phyloP scores from a whole-genome alignment of 352 stramenopile species.

The Phytophthora pluvialis region DNA sequence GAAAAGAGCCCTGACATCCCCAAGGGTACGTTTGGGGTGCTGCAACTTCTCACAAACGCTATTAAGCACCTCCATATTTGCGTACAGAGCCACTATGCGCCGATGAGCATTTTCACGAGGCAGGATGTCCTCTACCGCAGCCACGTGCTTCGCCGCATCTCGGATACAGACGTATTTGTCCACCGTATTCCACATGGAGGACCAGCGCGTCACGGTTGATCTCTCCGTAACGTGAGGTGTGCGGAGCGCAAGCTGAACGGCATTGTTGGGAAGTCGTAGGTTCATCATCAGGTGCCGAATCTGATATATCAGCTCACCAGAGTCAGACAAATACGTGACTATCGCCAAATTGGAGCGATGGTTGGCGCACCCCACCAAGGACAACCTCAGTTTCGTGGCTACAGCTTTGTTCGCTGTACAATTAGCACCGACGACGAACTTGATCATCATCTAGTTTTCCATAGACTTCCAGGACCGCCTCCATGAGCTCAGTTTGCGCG shows the following conservation, averaged over 20 bases:
- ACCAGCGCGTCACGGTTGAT: background rate
- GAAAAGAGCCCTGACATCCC: conserved; percentile 5
- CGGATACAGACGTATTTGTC: background rate
- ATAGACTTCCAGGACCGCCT: background rate
- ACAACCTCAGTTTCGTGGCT: background rate
- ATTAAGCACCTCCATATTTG: conserved; percentile 26
- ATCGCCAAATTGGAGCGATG: background rate
- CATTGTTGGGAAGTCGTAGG: background rate
- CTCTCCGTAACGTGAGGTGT: background rate
- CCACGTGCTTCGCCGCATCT: background rate
- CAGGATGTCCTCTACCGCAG: background rate
- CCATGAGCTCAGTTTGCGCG: background rate
- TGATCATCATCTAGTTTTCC: conserved; percentile 1
- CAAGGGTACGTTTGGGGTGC: conserved; percentile 7
- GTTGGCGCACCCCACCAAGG: background rate
- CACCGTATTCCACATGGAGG: background rate
- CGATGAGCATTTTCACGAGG: background rate
- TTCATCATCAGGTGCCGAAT: background rate
- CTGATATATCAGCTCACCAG: background rate
- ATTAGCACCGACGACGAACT: background rate
- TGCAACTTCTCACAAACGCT: conserved; percentile 35
- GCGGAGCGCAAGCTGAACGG: background rate
- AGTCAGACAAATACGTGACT: background rate
- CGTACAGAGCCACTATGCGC: conserved; percentile 1
- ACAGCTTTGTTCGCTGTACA: background rate